A percentile compares a stretch with the other conserved stretches of the same genome.
Conservation (phyloP, 164 flowering plant species). For the Tinospora cordifolia region DNA sequence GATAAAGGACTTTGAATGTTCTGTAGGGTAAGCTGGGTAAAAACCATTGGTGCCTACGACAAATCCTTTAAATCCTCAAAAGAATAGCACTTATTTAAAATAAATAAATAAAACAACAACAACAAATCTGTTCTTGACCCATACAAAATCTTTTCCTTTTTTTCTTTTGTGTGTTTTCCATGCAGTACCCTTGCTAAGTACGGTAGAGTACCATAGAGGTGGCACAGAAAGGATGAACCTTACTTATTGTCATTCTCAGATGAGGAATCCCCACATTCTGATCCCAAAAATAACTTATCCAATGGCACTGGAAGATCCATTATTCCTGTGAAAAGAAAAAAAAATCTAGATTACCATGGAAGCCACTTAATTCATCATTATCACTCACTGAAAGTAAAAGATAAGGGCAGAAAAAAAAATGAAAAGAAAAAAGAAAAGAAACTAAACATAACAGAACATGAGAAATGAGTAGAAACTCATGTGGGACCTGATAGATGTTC, state of each 20-base stretch:
- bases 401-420: background rate
- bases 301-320: constrained; percentile 43
- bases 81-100: background rate
- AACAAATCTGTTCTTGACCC: background rate
- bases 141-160: too few relatives aligned
- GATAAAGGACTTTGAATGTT: background rate
- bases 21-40: background rate
- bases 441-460: too few relatives aligned
- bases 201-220: too few relatives aligned
- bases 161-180: too few relatives aligned
- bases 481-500: too few relatives aligned
- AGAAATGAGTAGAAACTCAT: too few relatives aligned
- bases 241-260: constrained; percentile 19
- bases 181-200: too few relatives aligned
- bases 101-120: background rate
- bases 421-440: too few relatives aligned
- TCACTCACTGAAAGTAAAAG: background rate
- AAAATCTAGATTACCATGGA: background rate
- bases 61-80: background rate
- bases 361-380: background rate
- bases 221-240: constrained; percentile 7
- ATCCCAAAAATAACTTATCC: constrained; percentile 31
- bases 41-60: background rate
- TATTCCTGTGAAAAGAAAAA: background rate
- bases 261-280: constrained; percentile 9